A percentile compares a stretch with the other conserved stretches of the same genome.
Evolutionary conservation across 306 rosid genomes (phyloP).

Genomic region (Cucumis hystrix): DNA sequence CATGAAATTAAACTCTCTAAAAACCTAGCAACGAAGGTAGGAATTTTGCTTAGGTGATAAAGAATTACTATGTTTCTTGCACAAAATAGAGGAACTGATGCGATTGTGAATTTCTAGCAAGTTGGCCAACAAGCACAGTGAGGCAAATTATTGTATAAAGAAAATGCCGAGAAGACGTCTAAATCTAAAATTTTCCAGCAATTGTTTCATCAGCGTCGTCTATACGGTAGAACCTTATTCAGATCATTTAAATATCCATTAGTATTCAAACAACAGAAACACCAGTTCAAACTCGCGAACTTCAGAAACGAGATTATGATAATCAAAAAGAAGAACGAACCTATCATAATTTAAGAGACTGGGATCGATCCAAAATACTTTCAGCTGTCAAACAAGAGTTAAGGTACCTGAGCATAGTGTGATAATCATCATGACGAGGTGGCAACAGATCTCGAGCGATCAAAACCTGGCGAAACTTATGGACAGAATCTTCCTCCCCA

Average conservation of each 20-base stretch:
- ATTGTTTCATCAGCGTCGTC: neutral
- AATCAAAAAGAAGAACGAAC: too few species aligned
- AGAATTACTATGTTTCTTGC: neutral
- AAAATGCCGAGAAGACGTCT: neutral
- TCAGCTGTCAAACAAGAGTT: neutral
- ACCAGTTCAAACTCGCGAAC: neutral
- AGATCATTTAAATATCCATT: neutral
- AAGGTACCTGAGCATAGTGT: conserved; percentile 71
- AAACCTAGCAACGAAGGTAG: neutral
- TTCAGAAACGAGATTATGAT: neutral
- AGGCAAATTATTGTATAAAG: neutral
- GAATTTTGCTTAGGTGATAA: neutral
- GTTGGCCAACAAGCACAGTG: neutral
- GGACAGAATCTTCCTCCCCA: conserved; percentile 71
- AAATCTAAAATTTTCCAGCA: neutral
- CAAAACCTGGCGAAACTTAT: conserved; percentile 45
- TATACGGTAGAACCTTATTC: neutral
- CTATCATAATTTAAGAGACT: too few species aligned
- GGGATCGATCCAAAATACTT: neutral
- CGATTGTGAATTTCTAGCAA: neutral
- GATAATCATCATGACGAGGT: conserved; percentile 67
- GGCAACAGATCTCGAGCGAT: conserved; percentile 59
- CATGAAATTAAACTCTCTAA: neutral
- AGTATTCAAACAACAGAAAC: neutral
- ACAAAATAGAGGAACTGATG: neutral